phyloP scores from a whole-genome alignment of 345 rosid genomes.

The Gossypium arboreum region DNA sequence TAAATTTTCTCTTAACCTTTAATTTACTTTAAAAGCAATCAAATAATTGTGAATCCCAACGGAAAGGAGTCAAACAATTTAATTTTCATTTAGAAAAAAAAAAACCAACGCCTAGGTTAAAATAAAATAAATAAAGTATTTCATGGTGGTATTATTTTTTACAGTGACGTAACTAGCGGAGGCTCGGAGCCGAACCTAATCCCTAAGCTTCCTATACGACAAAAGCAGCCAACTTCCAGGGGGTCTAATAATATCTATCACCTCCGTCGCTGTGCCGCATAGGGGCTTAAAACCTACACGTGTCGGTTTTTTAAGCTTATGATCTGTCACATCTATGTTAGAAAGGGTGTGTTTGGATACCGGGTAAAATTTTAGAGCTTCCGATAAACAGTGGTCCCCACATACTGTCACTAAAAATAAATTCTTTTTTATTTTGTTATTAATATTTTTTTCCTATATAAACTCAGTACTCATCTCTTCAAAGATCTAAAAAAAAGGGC shows the following conservation, averaged over 20 bases:
- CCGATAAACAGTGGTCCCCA: slow-evolving; percentile 21
- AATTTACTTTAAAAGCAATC: neutral
- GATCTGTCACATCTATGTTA: slow-evolving; percentile 24
- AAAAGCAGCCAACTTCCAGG: slow-evolving; percentile 1
- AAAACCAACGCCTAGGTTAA: neutral
- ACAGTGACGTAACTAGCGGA: slow-evolving; percentile 10
- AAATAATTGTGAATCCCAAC: neutral
- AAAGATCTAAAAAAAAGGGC: neutral
- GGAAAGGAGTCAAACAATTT: neutral
- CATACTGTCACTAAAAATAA: neutral
- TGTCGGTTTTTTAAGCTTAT: slow-evolving; percentile 24
- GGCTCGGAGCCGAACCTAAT: slow-evolving; percentile 48
- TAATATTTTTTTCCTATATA: slow-evolving; percentile 20
- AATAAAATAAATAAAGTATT: neutral
- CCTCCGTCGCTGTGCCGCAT: slow-evolving; percentile 54
- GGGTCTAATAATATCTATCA: neutral
- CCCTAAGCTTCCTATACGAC: neutral
- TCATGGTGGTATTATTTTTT: neutral
- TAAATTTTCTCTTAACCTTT: neutral
- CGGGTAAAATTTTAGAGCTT: neutral
- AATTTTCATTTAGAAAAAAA: neutral
- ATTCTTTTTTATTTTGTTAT: neutral
- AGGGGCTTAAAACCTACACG: slow-evolving; percentile 26
- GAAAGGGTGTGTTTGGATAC: neutral
- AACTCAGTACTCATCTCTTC: slow-evolving; percentile 4